Evolutionary conservation across 1,284 basidiomycete genomes (phyloP).

Genomic region (Puccinia horiana): DNA sequence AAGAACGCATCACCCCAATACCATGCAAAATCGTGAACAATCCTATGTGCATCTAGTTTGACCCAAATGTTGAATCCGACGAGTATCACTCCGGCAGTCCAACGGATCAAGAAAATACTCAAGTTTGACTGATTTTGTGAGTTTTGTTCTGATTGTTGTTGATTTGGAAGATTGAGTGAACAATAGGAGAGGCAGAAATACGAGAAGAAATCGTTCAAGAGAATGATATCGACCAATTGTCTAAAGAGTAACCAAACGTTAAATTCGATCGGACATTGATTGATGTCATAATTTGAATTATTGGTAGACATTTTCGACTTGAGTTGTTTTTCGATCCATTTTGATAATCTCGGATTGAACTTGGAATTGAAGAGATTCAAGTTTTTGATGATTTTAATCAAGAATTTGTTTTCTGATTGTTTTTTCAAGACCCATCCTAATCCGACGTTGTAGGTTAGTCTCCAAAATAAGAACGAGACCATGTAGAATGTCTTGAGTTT

Average conservation of each 20-base stretch:
- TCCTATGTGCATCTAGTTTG: slow-evolving; percentile 93
- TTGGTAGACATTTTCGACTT: slow-evolving; percentile 39
- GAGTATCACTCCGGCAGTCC: slow-evolving; percentile 79
- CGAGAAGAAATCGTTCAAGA: slow-evolving; percentile 92
- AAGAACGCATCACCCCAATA: slow-evolving; percentile 99
- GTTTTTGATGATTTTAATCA: slow-evolving; percentile 64
- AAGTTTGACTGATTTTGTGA: slow-evolving; percentile 62
- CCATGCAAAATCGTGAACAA: slow-evolving; percentile 77
- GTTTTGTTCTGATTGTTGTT: slow-evolving; percentile 74
- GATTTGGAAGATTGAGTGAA: slow-evolving; percentile 57
- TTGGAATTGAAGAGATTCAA: slow-evolving; percentile 26
- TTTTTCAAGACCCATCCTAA: slow-evolving; percentile 90
- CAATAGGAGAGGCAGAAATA: slow-evolving; percentile 84
- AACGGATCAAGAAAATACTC: slow-evolving; percentile 73
- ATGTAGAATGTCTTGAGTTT: slow-evolving; percentile 72
- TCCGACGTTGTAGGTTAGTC: slow-evolving; percentile 85
- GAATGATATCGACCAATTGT: slow-evolving; percentile 88
- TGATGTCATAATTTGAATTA: slow-evolving; percentile 24
- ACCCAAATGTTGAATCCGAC: slow-evolving; percentile 98
- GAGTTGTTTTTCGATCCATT: slow-evolving; percentile 71
- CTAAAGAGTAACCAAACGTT: slow-evolving; percentile 82
- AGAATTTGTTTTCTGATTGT: slow-evolving; percentile 64
- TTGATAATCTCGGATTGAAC: slow-evolving; percentile 51
- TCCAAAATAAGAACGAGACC: slow-evolving; percentile 88
- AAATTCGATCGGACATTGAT: slow-evolving; percentile 54